Percentiles rank a stretch among this genome's conserved stretches.
Conservation (phyloP, 176 grass and related monocot species). For the Oryza glumipatula region DNA sequence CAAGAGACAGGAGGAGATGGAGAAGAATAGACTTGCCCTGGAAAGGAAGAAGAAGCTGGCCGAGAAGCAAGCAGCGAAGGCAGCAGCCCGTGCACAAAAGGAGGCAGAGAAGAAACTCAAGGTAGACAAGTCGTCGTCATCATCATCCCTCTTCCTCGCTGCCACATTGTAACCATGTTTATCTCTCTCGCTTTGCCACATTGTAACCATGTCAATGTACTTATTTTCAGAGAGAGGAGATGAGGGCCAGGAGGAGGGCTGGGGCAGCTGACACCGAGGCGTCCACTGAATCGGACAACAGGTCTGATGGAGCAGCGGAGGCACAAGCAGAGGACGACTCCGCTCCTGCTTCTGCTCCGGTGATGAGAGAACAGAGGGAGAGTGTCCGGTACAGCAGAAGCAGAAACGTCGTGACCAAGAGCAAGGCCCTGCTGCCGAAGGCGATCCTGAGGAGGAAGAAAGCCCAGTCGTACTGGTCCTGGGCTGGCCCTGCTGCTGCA, state of each 20-base stretch:
- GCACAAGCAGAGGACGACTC: conserved; percentile 41
- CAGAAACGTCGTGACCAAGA: conserved; percentile 49
- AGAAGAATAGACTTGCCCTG: conserved; percentile 77
- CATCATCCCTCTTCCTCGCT: not conserved
- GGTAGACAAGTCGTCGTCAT: conserved; percentile 14
- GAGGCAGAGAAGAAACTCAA: conserved; percentile 80
- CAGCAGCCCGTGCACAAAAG: conserved; percentile 73
- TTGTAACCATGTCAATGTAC: conserved; percentile 14
- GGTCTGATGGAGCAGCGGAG: conserved; percentile 67
- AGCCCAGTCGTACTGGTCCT: conserved; percentile 54
- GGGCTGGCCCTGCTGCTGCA: conserved; percentile 48
- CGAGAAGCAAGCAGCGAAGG: conserved; percentile 82
- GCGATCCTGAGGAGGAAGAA: conserved; percentile 79
- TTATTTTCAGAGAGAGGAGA: conserved; percentile 76
- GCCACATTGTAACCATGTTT: not conserved
- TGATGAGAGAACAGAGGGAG: conserved; percentile 69
- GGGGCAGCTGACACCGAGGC: conserved; percentile 47
- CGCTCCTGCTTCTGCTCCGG: conserved; percentile 20
- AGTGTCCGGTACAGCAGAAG: conserved; percentile 54
- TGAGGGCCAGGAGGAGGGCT: conserved; percentile 76
- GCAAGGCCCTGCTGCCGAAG: conserved; percentile 55
- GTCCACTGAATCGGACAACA: conserved; percentile 57
- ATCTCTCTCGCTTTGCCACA: not conserved
- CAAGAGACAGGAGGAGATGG: conserved; percentile 92
- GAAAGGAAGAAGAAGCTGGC: conserved; percentile 94